phyloP scores from a whole-genome alignment of 2,329 filamentous ascomycete genomes.

The Fusarium sp. region DNA sequence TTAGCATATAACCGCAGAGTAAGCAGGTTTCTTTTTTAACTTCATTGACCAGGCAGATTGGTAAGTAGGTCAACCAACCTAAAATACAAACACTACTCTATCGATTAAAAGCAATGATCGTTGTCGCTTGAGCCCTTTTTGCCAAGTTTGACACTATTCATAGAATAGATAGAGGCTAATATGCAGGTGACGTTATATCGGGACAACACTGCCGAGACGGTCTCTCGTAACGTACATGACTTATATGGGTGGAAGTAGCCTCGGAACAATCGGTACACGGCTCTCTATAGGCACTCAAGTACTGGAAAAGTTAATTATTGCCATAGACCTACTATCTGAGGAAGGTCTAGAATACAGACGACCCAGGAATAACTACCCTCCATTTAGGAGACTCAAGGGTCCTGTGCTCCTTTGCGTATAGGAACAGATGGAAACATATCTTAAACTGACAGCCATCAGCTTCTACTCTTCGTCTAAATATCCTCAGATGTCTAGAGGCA shows the following conservation, averaged over 20 bases:
- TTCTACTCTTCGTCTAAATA: neutral
- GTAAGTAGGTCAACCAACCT: neutral
- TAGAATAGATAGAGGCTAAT: neutral
- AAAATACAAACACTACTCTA: neutral
- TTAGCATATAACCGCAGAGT: neutral
- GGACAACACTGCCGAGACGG: neutral
- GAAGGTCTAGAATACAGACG: neutral
- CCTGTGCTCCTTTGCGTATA: neutral
- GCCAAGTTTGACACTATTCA: neutral
- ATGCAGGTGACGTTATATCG: neutral
- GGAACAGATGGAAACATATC: neutral
- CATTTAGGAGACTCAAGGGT: neutral
- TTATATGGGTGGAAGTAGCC: neutral
- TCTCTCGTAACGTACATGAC: neutral
- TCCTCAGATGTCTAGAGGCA: neutral
- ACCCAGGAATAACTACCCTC: neutral
- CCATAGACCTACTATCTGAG: neutral
- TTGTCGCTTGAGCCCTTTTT: neutral
- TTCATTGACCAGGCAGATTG: too few species aligned
- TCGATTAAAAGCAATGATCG: neutral
- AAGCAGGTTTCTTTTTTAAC: neutral
- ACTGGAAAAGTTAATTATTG: fast-evolving
- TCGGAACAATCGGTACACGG: neutral
- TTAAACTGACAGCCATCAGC: neutral
- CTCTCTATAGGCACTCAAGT: neutral